Conservation (phyloP, 2,329 filamentous ascomycete genomes). For the Xylaria sp. region DNA sequence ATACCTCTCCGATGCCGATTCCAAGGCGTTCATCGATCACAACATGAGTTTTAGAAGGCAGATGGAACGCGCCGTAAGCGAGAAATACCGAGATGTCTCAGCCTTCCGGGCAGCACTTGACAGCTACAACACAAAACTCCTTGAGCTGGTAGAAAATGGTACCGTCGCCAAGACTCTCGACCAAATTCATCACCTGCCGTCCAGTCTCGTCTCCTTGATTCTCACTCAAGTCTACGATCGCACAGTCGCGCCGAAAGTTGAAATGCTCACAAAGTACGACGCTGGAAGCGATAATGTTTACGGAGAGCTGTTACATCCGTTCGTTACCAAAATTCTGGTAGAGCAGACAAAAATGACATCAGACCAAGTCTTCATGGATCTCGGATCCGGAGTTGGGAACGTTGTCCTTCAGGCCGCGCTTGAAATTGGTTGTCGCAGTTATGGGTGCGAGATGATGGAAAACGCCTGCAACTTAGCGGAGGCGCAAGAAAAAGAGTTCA, state of each 20-base stretch:
- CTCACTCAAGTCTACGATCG: constrained; percentile 90
- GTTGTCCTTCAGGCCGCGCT: constrained; percentile 94
- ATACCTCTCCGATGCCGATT: constrained; percentile 79
- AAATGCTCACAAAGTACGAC: constrained; percentile 84
- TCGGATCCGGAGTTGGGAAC: constrained; percentile 96
- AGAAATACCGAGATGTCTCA: constrained; percentile 69
- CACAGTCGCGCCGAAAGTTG: constrained; percentile 89
- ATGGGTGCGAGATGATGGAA: constrained; percentile 96
- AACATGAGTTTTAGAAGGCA: constrained; percentile 79
- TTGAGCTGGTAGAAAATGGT: constrained; percentile 73
- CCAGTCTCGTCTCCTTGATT: constrained; percentile 81
- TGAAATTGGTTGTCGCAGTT: constrained; percentile 92
- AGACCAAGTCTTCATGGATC: constrained; percentile 88
- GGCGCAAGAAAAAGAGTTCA: constrained; percentile 83
- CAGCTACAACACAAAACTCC: constrained; percentile 80
- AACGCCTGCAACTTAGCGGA: constrained; percentile 86
- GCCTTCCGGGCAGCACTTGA: constrained; percentile 79
- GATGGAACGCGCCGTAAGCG: constrained; percentile 77
- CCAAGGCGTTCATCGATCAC: constrained; percentile 74
- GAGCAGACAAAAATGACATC: constrained; percentile 80
- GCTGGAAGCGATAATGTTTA: constrained; percentile 95
- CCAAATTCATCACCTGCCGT: constrained; percentile 72
- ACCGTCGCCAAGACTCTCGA: constrained; percentile 78
- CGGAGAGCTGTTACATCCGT: constrained; percentile 87
- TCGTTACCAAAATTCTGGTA: constrained; percentile 83